Base-by-base conservation (phyloP, 2,329 filamentous ascomycete species). In the Pseudogymnoascus sp. region DNA sequence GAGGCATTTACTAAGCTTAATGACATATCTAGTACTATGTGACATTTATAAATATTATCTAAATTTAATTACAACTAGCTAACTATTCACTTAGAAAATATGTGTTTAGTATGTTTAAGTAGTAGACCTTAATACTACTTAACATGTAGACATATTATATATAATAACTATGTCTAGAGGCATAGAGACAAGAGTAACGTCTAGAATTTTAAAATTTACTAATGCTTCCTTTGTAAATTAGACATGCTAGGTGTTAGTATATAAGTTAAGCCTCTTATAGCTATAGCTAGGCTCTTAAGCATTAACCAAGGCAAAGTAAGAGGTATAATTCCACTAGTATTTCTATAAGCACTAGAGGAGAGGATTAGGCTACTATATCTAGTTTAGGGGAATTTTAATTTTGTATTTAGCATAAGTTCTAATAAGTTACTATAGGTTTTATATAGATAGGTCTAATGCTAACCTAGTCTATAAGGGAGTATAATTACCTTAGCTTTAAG, bases 101-200 rank as follows among this genome's bases (percentile, higher is more conserved):
- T 57, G 11, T 70, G 64, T 66, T 61, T 69, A 19, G 21, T 64
- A 16, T 70, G 63, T 57, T 61, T 69, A 57, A 25, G 61, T 34
- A 36, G 60, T 41, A 68, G 51, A 39, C 68, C 64, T 34, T 39
- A 54, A 39, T 66, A 66, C 60, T 16, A 48, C 10, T 65, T 77
- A 3, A 67, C 65, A 25, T 78, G 72, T 65, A 69, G 72, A 6
- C 73, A 77, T 67, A 66, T 68, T 6, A 65, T 77, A n/a, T 77
- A 70, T 64, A 67, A 77, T 60, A 68, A 64, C 10, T 77, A 72
- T 66, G 65, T 75, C 21, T 63, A 68, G 37, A 72, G 66, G 19
- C 73, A 71, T 65, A 70, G 73, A 3, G 51, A 64, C 14, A 63
- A 39, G 43, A 67, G 62, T 16, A 54, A 69, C 62, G 67, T 68